Base-by-base conservation (phyloP, 805 yeast species). In the Candida maris region DNA sequence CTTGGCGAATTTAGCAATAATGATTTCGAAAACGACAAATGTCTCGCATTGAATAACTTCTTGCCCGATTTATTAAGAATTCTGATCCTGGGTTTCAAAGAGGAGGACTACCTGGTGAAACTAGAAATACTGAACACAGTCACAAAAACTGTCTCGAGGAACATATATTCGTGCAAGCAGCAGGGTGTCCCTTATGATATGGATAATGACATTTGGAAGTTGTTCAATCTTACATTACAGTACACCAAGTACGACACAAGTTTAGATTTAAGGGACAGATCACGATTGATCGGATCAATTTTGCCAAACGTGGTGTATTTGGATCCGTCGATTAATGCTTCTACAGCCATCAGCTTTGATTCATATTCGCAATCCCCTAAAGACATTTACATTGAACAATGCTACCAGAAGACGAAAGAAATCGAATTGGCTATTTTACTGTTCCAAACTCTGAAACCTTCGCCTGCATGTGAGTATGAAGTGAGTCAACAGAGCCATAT, bases 191-290 rank as follows among this genome's bases (percentile, higher is more conserved):
- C 47, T 6, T 67, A 64, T 45, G 57, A 61, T 32, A 54, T 63
- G 41, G 52, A 60, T 59, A 37, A 62, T 64, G 36, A 65, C 61
- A 17, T 61, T 9, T 62, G 65, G 29, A 69, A 73, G 42, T 62
- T 86, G 67, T 87, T 81, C 56, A 68, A 74, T 16, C 70, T 79
- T 48, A 73, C 75, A 1, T 58, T 86, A 27, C 75, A 78, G 15
- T 63, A 86, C 32, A 75, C 85, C 9, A 77, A 80, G 44, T 85
- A 79, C 55, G 99, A 93, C 56, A 67, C 71, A 5, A 73, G 76
- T 3, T 77, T 77, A 48, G 96, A 86, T 53, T 74, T 85, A 1
- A 71, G 97, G 41, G 97, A 93, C 54, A 70, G 91, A 41, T 87
- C 96, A 0, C 70, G 98, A 47, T 70, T 81, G 63, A 66, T 86